These are phyloP conservation scores for Ustilago crameri DNA, from an alignment of 1,284 basidiomycete genomes.

Conservation along the genomic window DNA sequence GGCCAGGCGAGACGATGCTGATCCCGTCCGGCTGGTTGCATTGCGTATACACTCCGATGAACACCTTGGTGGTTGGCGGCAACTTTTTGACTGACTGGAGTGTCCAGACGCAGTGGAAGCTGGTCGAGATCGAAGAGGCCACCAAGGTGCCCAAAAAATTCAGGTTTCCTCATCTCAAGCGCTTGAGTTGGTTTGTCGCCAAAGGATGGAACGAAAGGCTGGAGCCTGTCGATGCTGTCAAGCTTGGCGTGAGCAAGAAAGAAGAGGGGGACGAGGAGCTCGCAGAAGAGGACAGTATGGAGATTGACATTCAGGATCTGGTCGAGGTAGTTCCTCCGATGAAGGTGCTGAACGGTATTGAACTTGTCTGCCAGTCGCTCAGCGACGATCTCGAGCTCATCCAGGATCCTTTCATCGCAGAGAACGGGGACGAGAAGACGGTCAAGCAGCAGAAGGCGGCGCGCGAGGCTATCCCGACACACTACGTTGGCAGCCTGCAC, in stretches of 20 bases:
- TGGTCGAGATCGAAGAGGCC: conserved; percentile 89
- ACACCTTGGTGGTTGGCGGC: conserved; percentile 94
- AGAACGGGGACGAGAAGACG: conserved; percentile 31
- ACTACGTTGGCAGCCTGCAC: conserved; percentile 26
- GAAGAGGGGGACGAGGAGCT: neutral
- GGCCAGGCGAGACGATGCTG: conserved; percentile 87
- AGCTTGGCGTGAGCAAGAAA: neutral
- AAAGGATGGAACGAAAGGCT: conserved; percentile 49
- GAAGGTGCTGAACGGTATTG: conserved; percentile 31
- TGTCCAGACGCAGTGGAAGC: conserved; percentile 74
- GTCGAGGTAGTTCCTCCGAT: conserved; percentile 19
- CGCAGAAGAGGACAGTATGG: neutral
- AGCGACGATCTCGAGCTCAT: conserved; percentile 42
- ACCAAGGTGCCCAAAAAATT: conserved; percentile 96
- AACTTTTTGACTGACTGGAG: conserved; percentile 73
- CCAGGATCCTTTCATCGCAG: conserved; percentile 26
- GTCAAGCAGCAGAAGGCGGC: conserved; percentile 44
- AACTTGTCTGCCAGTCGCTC: conserved; percentile 29
- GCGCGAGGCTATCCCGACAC: conserved; percentile 36
- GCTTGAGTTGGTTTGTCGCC: conserved; percentile 68
- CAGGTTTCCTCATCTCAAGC: conserved; percentile 77
- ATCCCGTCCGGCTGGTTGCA: conserved; percentile 85
- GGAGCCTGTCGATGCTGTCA: conserved; percentile 7
- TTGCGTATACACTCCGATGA: conserved; percentile 89
- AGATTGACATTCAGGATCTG: neutral